Evolutionary conservation across 2,329 filamentous ascomycete genomes (phyloP), one percentile per base, ranked within the genome.

Genomic region (Phaeosphaeriaceae sp.): DNA sequence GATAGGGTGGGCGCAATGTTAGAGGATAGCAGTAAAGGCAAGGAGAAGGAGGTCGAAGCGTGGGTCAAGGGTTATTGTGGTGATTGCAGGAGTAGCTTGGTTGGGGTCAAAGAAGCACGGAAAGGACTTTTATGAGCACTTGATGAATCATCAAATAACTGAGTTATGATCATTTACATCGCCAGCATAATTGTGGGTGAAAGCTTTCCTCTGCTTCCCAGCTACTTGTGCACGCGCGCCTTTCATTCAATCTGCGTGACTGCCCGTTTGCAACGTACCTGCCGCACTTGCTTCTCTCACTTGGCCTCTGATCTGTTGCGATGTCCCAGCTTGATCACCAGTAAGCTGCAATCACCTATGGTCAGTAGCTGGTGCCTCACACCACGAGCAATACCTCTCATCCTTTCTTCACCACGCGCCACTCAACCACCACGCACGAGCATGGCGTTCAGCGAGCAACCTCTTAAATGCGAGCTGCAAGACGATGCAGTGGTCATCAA

Each of bases 1-100:
- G 86, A 87, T 56, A 86, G 90, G 71, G 76, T 88, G 7, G 82
- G 84, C 42, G 74, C 72, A 15, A 77, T 88, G 66, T 71, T 86
- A 11, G 55, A 65, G 20, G 62, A 63, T 24, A 72, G 71, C 31
- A 76, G 84, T 69, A 73, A 69, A 46, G 72, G 72, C 10, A 71
- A 69, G 25, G 74, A 75, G 24, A 74, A 80, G 50, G 81, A 84
- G 40, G 79, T 88, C 2, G 78, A 80, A 60, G 78, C 78, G 46
- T 88, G 85, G 84, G 85, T 88, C 63, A 79, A 83, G 48, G 80
- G 82, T 53, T 90, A 90, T 73, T 90, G 88, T 76, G 80, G 80
- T 21, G 89, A 87, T 68, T 90, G 88, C 75, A 85, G 1, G 83
- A 61, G 42, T 49, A 68, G 65, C 42, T 53, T 69, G 58, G 50